Base-by-base conservation (phyloP, 2,329 filamentous ascomycete species). In the Monilinia vaccinii-corymbosi region DNA sequence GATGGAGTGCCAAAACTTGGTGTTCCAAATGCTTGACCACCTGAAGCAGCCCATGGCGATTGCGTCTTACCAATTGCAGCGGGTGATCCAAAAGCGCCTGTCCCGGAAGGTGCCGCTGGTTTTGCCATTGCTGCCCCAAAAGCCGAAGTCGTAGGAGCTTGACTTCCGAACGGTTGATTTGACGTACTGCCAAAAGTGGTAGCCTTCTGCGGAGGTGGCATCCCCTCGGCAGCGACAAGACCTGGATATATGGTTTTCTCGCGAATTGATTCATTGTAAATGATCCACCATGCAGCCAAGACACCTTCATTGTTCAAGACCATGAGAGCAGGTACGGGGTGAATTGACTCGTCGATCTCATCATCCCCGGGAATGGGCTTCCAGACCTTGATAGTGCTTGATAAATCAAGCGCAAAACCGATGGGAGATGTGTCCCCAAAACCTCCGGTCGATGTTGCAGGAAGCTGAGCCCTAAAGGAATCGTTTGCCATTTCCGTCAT, bases 271-370 rank as follows among this genome's bases (percentile, higher is more conserved):
- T 95, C 91, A 40, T 88, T 84, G 74, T 97, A 97, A 23, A 97
- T 82, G 47, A 97, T 75, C 90, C 93, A 97, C 91, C 93, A 99
- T 14, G 85, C 81, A 49, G 84, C 85, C 18, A 99, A 77, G 11
- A 96, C 76, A 64, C 94, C 94, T 69, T 97, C 90, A 65, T 96
- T 87, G 62, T 95, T 97, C 18, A 99, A 77, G 34, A 91, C 81
- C 79, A 94, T 87, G 46, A 96, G 78, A 13, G 86, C 90, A 7
- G 94, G 94, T 10, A 97, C 75, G 14, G 94, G 93, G 1, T 84
- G 85, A 0, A 86, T 81, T 5, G 91, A 95, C 68, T 92, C 82
- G 36, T 88, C 81, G 50, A 95, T 84, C 32, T 55, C 49, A 69
- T 96, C 87, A 64, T 94, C 87, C 1, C 83, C 81, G 23, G 84